phyloP scores from a whole-genome alignment of 2,329 filamentous ascomycete species.

The Helotiales sp. region DNA sequence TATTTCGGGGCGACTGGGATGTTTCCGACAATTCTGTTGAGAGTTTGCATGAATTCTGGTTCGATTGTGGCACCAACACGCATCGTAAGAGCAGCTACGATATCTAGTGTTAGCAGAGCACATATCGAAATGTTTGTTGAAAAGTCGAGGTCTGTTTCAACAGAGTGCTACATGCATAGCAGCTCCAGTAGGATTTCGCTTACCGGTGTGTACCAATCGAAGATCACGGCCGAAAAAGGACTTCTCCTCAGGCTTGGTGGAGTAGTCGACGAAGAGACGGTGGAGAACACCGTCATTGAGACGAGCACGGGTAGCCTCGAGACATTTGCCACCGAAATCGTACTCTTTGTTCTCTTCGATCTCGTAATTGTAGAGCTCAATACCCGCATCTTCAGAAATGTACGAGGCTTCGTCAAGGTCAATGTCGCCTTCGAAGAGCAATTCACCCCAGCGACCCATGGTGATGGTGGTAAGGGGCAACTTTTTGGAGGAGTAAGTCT shows the following conservation, averaged over 20 bases:
- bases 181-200: too few species aligned
- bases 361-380: constrained; percentile 11
- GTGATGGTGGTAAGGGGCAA: background rate
- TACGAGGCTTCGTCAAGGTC: constrained; percentile 8
- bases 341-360: background rate
- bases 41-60: constrained; percentile 4
- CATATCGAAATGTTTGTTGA: too few species aligned
- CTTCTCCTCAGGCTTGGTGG: background rate
- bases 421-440: constrained; percentile 7
- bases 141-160: too few species aligned
- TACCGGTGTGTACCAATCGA: background rate
- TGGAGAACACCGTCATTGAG: constrained; percentile 10
- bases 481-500: too few species aligned
- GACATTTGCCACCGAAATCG: constrained; percentile 6
- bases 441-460: constrained; percentile 12
- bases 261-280: constrained; percentile 9
- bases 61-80: constrained; percentile 12
- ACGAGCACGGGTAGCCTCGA: constrained; percentile 12
- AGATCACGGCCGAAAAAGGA: too few species aligned
- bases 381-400: constrained; percentile 13
- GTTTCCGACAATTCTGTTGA: too few species aligned
- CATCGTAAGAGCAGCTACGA: constrained; percentile 10
- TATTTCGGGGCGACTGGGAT: constrained; percentile 14
- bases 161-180: too few species aligned
- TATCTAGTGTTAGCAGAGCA: background rate